Evolutionary conservation across 768 basidiomycete species (phyloP), one percentile per base, ranked within the genome.

Genomic region (Auricularia sp.): DNA sequence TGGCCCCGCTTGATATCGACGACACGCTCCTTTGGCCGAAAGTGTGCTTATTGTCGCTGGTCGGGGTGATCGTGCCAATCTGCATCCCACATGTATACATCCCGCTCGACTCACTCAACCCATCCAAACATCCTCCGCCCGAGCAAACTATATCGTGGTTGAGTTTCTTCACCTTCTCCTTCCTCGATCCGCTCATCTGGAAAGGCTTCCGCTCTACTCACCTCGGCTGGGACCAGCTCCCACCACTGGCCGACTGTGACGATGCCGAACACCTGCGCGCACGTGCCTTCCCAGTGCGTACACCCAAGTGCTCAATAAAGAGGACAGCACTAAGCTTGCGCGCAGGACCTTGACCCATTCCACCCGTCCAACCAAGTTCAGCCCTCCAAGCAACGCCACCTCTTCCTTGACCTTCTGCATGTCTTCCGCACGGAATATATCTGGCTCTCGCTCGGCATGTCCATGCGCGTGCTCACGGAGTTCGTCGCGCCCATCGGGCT

Each of bases 141-240:
- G 83, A 85, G 67, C 82, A 84, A 68, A 83, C 80, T 7, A 79
- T 81, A 1, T 80, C 82, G 3, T 68, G 77, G 63, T 70, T 83
- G 39, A 81, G 77, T 5, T 70, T 77, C 65, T 42, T 80, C 14
- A 70, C 78, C 2, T 87, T 79, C 69, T 73, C 75, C n/a, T 89
- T 80, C 73, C 73, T 88, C 65, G 83, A 88, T 67, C 76, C 77
- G 3, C 72, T 82, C 42, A 74, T 87, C 29, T 76, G 76, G 63
- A 69, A 74, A 13, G 83, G 79, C 1, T 77, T 78, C 66, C 71
- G 75, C 21, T 70, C 78, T n/a, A 66, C 77, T 2, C 82, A 82
- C 69, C 68, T 85, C 1, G 70, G 79, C 1, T 73, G 74, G 45
- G 77, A 81, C 1, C 69, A 76, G 63, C 69, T 82, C 0, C 84